A percentile compares a stretch with the other conserved stretches of the same genome.
Conservation (phyloP, 495 filamentous ascomycete species). For the Elasticomyces elasticus region DNA sequence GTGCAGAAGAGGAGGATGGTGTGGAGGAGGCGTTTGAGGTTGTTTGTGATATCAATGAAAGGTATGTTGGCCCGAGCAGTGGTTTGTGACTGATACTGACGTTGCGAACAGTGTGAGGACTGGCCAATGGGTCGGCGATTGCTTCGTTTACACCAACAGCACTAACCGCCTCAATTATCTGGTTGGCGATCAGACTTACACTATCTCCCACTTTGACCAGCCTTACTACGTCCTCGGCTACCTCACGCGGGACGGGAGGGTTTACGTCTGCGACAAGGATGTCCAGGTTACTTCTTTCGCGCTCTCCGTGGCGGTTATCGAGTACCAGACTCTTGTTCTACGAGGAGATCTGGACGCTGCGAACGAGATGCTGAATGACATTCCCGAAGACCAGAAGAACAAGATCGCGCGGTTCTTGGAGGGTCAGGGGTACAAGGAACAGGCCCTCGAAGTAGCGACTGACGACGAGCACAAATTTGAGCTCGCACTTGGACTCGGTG, state of each 20-base stretch:
- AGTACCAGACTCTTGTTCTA: slow-evolving; percentile 94
- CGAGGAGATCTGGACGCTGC: slow-evolving; percentile 92
- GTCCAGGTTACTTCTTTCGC: slow-evolving; percentile 82
- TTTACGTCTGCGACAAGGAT: slow-evolving; percentile 94
- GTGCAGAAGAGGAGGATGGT: slow-evolving; percentile 83
- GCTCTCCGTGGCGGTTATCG: slow-evolving; percentile 85
- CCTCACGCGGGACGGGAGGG: slow-evolving; percentile 79
- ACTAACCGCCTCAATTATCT: slow-evolving; percentile 97
- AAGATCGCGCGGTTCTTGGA: slow-evolving; percentile 98
- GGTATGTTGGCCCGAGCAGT: no score
- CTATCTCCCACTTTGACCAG: slow-evolving; percentile 94
- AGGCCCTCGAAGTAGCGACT: slow-evolving; percentile 90
- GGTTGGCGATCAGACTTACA: slow-evolving; percentile 96
- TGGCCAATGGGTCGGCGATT: slow-evolving; percentile 97
- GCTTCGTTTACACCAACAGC: slow-evolving; percentile 95
- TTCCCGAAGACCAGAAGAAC: slow-evolving; percentile 85
- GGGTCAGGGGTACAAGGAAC: slow-evolving; percentile 90
- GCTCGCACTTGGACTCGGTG: slow-evolving; percentile 70
- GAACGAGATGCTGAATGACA: slow-evolving; percentile 67
- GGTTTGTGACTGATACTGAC: no score
- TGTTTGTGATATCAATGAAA: slow-evolving; percentile 88
- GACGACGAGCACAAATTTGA: slow-evolving; percentile 97
- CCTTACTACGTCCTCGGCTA: slow-evolving; percentile 93
- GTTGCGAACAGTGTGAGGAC: slow-evolving; percentile 61
- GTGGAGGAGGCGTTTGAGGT: slow-evolving; percentile 96